phyloP scores from a whole-genome alignment of 148 eudicot species.

The Heliosperma pusillum region DNA sequence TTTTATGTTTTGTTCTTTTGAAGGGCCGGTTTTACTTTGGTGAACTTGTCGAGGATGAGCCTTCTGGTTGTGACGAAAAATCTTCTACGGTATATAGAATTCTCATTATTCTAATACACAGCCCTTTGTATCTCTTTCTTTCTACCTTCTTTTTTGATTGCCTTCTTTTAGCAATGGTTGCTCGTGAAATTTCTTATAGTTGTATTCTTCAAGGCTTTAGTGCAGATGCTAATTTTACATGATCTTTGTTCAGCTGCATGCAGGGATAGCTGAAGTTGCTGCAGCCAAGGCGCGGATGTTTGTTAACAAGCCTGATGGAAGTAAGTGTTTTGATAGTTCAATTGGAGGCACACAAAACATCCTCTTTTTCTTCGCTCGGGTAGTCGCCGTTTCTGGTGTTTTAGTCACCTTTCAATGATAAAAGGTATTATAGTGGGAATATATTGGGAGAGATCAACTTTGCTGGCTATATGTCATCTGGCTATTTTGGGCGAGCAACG shows the following conservation, averaged over 20 bases:
- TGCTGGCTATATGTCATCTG: too few relatives aligned
- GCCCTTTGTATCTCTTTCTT: not conserved
- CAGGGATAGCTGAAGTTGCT: slow-evolving; percentile 92
- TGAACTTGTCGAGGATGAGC: slow-evolving; percentile 52
- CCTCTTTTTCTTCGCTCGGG: too few relatives aligned
- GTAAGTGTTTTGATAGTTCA: slow-evolving; percentile 35
- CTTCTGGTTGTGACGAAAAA: slow-evolving; percentile 68
- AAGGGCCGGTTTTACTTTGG: slow-evolving; percentile 97
- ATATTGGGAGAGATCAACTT: too few relatives aligned
- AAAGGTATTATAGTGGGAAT: too few relatives aligned
- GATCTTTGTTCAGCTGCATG: slow-evolving; percentile 60
- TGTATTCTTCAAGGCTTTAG: too few relatives aligned
- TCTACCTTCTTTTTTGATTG: not conserved
- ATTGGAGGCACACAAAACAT: too few relatives aligned
- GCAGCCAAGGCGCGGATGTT: slow-evolving; percentile 98
- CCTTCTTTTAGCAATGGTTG: not conserved
- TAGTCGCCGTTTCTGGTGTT: too few relatives aligned
- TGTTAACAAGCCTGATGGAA: slow-evolving; percentile 93
- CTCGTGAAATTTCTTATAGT: not conserved
- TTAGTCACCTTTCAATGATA: too few relatives aligned
- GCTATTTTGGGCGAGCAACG: too few relatives aligned
- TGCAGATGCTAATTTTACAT: slow-evolving; percentile 14
- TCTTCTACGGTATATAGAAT: slow-evolving; percentile 46
- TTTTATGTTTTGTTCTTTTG: slow-evolving; percentile 20
- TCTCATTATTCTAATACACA: not conserved